Conservation (phyloP, 73 alveolate species). For the Paramecium caudatum region DNA sequence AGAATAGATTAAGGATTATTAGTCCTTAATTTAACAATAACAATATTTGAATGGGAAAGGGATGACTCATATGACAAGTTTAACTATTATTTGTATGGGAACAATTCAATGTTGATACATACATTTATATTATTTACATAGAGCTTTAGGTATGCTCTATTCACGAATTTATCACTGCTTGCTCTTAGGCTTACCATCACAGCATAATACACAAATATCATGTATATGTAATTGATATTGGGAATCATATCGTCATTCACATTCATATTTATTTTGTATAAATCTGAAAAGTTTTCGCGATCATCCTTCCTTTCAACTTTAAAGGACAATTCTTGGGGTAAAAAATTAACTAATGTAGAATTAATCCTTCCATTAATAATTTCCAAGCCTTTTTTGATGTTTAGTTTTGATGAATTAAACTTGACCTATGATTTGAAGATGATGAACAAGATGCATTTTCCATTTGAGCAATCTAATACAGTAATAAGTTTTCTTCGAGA, state of each 20-base stretch:
- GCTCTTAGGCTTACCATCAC: background rate
- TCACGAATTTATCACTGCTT: background rate
- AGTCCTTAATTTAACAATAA: background rate
- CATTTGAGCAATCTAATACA: background rate
- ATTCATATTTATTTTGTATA: background rate
- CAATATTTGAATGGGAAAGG: background rate
- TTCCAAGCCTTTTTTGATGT: conserved; percentile 23
- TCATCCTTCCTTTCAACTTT: background rate
- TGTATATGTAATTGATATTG: background rate
- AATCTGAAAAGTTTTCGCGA: conserved; percentile 2
- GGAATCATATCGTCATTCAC: background rate
- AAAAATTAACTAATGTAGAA: background rate
- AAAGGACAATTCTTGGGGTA: conserved; percentile 45
- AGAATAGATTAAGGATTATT: background rate
- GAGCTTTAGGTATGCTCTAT: background rate
- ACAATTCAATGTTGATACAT: background rate
- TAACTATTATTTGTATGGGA: conserved; percentile 3
- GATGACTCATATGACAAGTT: conserved; percentile 12
- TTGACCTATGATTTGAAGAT: background rate
- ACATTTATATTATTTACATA: background rate
- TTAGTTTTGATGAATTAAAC: background rate
- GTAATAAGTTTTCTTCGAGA: background rate
- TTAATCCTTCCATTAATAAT: background rate
- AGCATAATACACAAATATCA: background rate
- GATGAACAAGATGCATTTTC: background rate